These are phyloP conservation scores for Fraxinus americana DNA, from an alignment of 257 asterid genomes.

Conservation along the genomic window DNA sequence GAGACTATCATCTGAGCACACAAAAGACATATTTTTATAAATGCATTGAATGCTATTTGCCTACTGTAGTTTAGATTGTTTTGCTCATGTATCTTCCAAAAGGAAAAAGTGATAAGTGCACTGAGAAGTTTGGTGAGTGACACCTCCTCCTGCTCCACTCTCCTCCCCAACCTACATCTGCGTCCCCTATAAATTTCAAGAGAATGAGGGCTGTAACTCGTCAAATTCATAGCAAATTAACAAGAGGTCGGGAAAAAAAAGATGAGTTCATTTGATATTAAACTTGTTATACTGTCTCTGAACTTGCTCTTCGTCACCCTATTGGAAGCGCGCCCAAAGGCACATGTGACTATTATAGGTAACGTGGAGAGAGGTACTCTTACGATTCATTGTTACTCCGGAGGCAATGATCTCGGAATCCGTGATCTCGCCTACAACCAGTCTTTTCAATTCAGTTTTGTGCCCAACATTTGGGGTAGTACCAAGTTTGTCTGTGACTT, in stretches of 20 bases:
- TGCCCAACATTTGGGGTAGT: not conserved
- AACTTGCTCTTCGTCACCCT: not conserved
- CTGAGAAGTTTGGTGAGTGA: not conserved
- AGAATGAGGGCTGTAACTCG: no score
- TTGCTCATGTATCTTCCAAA: no score
- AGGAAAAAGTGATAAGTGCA: no score
- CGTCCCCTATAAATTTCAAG: not conserved
- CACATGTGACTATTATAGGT: not conserved
- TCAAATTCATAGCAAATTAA: no score
- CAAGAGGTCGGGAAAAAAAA: no score
- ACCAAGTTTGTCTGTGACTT: not conserved
- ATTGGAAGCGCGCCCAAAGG: not conserved
- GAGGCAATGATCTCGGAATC: not conserved
- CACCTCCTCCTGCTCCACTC: no score
- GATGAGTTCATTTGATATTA: not conserved
- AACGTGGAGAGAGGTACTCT: not conserved
- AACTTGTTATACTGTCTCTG: not conserved
- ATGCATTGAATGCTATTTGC: not conserved
- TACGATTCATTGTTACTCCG: not conserved
- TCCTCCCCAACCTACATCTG: no score
- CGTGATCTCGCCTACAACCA: no score
- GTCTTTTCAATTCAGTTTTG: not conserved
- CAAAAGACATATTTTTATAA: no score
- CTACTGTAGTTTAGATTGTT: no score
- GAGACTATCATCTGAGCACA: no score